Evolutionary conservation across 2,329 filamentous ascomycete species (phyloP).

Genomic region (Fusarium sambucinum): DNA sequence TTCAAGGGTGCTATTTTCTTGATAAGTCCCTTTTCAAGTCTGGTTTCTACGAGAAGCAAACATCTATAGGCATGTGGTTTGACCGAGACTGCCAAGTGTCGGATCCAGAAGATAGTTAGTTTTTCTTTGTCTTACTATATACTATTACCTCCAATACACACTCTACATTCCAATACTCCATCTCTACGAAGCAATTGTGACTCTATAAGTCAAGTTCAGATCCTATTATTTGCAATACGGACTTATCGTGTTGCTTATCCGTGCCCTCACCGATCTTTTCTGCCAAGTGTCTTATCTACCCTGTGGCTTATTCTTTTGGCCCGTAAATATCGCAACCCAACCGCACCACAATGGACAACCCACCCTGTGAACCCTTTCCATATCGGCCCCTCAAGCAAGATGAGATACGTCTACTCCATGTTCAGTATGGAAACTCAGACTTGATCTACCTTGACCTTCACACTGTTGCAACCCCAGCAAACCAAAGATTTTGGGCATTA

Average conservation of each 20-base stretch:
- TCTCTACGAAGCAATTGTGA: too few relatives aligned
- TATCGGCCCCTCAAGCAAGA: background rate
- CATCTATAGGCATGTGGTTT: background rate
- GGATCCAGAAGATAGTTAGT: too few relatives aligned
- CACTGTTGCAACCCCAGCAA: background rate
- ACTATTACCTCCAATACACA: too few relatives aligned
- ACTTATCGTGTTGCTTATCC: too few relatives aligned
- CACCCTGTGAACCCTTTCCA: background rate
- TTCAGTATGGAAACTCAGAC: fast-evolving
- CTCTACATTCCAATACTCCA: too few relatives aligned
- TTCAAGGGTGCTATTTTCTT: background rate
- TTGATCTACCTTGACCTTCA: background rate
- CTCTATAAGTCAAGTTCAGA: too few relatives aligned
- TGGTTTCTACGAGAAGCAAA: background rate
- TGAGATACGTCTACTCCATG: background rate
- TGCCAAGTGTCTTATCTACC: too few relatives aligned
- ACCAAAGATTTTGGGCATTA: conserved; percentile 15
- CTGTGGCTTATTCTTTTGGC: background rate
- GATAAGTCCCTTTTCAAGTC: background rate
- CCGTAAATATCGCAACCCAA: background rate
- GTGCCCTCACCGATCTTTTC: too few relatives aligned
- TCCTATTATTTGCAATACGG: too few relatives aligned
- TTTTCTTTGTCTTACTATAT: background rate
- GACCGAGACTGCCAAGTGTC: background rate
- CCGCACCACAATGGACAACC: background rate